Base-by-base conservation (phyloP, 306 rosid species). In the Vigna angularis region DNA sequence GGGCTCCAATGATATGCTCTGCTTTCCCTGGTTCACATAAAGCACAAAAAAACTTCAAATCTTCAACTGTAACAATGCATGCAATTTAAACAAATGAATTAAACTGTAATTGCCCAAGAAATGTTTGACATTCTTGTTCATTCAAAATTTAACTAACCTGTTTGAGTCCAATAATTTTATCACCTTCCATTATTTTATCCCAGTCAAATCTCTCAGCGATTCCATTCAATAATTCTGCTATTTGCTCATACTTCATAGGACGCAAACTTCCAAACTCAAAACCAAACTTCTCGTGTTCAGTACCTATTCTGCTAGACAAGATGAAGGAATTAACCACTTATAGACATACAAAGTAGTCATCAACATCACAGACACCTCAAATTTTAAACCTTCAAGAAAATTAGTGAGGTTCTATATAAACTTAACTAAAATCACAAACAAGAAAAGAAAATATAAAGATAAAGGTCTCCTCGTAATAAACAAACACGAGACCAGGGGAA, bases 251-350 rank as follows among this genome's bases (percentile, higher is more conserved):
- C 73, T 80, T 90, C 88, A 93, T 87, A 66, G 98, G 98, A 50
- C 85, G 88, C 85, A 89, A 83, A 40, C 88, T 82, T 89, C 86
- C 92, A 72, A 87, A 72, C 80, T 96, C 94, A 82, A 96, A 93
- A 69, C 99, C 98, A 76, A 96, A 96, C 91, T 96, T 96, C 90
- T 96, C 99, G 28, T 96, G 99, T 79, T 96, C 99, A 75, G 99
- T 93, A 63, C 99, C 99, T 79, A 96, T 93, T 89, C 99, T 96
- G 95, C 79, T 87, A 71, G 75, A 80, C 57, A 76, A 63, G 56
- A 15, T 17, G 73, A 34, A 74, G 59, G 15, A 61, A 63, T 72
- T 17, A 86, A 49, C 57, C 52, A 52, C 63, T 49, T 38, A 50
- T 15, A 77, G 42, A 72, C 40, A 50, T 50, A 57, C 18, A 49